Percentiles rank a stretch among this genome's conserved stretches.
Evolutionary conservation across 306 rosid genomes (phyloP).

Genomic region (Dalbergia cultrata): DNA sequence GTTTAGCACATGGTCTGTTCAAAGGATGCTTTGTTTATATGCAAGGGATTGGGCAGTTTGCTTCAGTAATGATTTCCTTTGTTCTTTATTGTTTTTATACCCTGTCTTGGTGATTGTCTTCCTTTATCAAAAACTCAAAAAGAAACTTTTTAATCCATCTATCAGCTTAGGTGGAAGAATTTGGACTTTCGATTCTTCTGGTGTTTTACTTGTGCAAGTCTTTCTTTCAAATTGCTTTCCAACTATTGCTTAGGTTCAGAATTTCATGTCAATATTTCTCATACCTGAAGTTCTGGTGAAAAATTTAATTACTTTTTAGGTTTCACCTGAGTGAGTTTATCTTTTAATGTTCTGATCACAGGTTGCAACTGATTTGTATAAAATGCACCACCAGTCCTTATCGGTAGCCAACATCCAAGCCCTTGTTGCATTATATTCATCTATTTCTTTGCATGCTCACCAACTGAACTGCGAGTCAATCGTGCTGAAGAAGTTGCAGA

Average conservation of each 20-base stretch:
- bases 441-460: slow-evolving; percentile 81
- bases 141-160: background rate
- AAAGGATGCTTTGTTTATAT: background rate
- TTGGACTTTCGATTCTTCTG: slow-evolving; percentile 17
- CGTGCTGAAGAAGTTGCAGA: slow-evolving; percentile 83
- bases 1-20: background rate
- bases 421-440: slow-evolving; percentile 74
- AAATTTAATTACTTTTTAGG: slow-evolving; percentile 5
- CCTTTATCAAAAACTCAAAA: background rate
- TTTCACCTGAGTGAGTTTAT: slow-evolving; percentile 36
- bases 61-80: background rate
- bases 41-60: background rate
- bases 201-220: slow-evolving; percentile 8
- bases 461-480: slow-evolving; percentile 68
- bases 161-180: background rate
- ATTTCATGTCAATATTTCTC: slow-evolving; percentile 18
- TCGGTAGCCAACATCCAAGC: slow-evolving; percentile 65
- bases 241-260: slow-evolving; percentile 5
- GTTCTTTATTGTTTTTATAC: background rate
- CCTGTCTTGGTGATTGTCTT: slow-evolving; percentile 3
- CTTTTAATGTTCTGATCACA: slow-evolving; percentile 46
- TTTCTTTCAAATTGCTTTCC: background rate
- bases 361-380: slow-evolving; percentile 79
- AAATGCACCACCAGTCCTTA: slow-evolving; percentile 61
- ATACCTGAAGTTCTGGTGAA: slow-evolving; percentile 24